Evolutionary conservation across 495 filamentous ascomycete genomes (phyloP), one percentile per base, ranked within the genome.

Genomic region (Letharia columbiana): DNA sequence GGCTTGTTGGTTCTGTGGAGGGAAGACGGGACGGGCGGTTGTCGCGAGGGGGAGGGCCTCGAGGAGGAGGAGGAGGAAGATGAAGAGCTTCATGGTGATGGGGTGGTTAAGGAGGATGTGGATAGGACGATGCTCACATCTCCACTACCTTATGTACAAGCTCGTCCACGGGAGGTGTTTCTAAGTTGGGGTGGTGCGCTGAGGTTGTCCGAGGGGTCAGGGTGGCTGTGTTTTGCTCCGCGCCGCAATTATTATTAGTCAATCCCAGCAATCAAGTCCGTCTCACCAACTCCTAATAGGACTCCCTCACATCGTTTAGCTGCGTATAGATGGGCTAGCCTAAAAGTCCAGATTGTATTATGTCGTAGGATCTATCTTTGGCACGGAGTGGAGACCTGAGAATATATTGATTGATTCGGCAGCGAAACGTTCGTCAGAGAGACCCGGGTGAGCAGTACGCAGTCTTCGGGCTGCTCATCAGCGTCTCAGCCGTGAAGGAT

Each of bases 1-100:
- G 31, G 62, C 8, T 68, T 68, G 62, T 57, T 68, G 62, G 54
- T 65, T 63, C 33, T 57, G 28, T 13, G 33, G n/a, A 20, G 62
- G 31, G 47, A 56, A 37, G 20, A 49, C 17, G 23, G 62, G 57
- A 23, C 7, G 56, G 13, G 58, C 62, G 44, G 23, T 23, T 49
- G 28, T 60, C 2, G 63, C 47, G 37, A 68, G 56, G 0, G 57
- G 40, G 0, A 65, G 39, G 4, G 67, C 39, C 37, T 59, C 33
- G 40, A 68, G 67, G 12, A 65, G 37, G 56, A 60, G 40, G 28
- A 65, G 11, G 37, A 65, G 40, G 17, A 62, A 5, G 28, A 62
- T 41, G 63, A 68, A 33, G 13, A 57, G 31, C 23, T 54, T 61
- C 62, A 61, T 68, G 44, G 44, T 65, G 56, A 28, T 15, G 3